Conservation (phyloP, 2,329 filamentous ascomycete species). For the Penicillium sp. region DNA sequence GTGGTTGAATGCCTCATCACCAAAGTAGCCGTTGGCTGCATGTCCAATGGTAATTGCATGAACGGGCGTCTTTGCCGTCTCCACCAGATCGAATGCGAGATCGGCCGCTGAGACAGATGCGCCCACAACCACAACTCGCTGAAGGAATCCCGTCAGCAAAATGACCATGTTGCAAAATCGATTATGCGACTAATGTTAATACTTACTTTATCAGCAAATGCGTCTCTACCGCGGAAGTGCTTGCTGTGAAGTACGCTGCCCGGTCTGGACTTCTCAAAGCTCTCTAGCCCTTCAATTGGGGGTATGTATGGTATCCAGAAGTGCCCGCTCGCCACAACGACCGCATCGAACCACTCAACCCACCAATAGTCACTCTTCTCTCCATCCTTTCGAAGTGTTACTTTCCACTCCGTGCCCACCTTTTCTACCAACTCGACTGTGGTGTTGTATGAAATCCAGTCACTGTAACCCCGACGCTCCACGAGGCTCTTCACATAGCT, state of each 20-base stretch:
- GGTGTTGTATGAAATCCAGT: background rate
- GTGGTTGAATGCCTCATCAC: background rate
- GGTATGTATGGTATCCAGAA: constrained; percentile 2
- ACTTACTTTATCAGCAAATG: background rate
- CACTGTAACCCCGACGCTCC: background rate
- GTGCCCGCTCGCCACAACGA: background rate
- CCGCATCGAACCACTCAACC: constrained; percentile 1
- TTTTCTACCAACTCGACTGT: background rate
- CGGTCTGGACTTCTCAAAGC: background rate
- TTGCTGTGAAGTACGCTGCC: constrained; percentile 1
- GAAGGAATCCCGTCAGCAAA: background rate
- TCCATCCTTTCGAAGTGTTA: background rate
- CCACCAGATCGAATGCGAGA: background rate
- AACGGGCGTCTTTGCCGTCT: background rate
- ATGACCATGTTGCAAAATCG: background rate
- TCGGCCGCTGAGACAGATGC: constrained; percentile 2
- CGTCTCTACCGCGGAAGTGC: background rate
- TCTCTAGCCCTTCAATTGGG: background rate
- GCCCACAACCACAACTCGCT: constrained; percentile 1
- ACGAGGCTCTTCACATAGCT: background rate
- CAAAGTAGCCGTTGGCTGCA: background rate
- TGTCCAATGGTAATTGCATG: background rate
- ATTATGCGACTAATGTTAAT: too few relatives aligned
- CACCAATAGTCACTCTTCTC: background rate
- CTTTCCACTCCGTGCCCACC: background rate